Evolutionary conservation across 2,329 filamentous ascomycete genomes (phyloP).

Genomic region (Rutstroemia sp.): DNA sequence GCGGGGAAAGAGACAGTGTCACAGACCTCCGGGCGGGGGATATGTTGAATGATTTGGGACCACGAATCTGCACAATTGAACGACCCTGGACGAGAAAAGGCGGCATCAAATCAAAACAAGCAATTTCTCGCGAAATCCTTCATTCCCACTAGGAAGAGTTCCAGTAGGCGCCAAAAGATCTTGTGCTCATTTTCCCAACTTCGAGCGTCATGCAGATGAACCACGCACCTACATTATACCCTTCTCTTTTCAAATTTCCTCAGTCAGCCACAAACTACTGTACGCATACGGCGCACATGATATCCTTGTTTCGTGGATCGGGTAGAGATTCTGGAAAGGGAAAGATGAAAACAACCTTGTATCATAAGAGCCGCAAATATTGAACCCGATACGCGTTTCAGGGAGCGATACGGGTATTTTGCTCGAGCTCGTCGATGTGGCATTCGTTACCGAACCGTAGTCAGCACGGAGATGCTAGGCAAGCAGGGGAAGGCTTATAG

Average conservation of each 20-base stretch:
- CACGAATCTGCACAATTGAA: not conserved
- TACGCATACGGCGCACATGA: not conserved
- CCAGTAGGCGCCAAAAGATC: not conserved
- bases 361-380: not conserved
- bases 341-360: not conserved
- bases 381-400: not conserved
- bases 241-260: not conserved
- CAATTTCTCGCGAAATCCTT: conserved; percentile 5
- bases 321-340: not conserved
- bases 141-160: not conserved
- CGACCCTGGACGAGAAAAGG: not conserved
- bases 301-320: not conserved
- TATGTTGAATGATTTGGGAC: not conserved
- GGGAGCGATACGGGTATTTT: too few relatives aligned
- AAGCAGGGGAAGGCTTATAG: not conserved
- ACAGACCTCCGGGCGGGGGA: not conserved
- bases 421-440: not conserved
- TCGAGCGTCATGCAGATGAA: not conserved
- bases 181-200: not conserved
- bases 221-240: not conserved
- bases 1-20: not conserved
- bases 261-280: conserved; percentile 5
- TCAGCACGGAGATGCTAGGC: conserved; percentile 4
- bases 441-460: not conserved
- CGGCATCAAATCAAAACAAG: conserved; percentile 4